Percentiles rank a stretch among this genome's conserved stretches.
Conservation (phyloP, 371 early-diverging fungal species). For the Zychaea mexicana region DNA sequence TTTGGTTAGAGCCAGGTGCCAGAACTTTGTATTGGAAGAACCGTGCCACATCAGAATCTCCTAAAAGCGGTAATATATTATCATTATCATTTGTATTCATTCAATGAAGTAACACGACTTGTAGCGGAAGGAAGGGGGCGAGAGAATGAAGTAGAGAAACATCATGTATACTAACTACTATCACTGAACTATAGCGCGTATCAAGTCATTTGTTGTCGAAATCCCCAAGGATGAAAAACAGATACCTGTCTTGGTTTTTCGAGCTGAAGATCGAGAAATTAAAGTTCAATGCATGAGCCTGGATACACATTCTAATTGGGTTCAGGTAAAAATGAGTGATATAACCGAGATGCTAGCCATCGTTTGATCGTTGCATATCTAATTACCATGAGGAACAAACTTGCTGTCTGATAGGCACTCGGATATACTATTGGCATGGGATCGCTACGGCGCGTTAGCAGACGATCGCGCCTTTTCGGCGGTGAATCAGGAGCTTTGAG, state of each 20-base stretch:
- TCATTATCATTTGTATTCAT: background rate
- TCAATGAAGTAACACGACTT: background rate
- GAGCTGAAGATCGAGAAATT: conserved; percentile 5
- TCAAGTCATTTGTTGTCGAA: conserved; percentile 12
- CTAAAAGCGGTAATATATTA: background rate
- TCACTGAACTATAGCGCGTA: background rate
- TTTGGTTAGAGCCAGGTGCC: conserved; percentile 11
- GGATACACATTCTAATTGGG: conserved; percentile 11
- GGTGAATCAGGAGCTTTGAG: background rate
- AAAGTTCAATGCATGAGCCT: conserved; percentile 15
- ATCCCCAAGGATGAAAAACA: background rate
- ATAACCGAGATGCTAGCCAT: no score
- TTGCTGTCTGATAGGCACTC: background rate
- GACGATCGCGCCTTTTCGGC: background rate
- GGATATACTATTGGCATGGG: background rate
- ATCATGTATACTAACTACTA: background rate
- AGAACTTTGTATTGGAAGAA: conserved; percentile 11
- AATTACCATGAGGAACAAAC: background rate
- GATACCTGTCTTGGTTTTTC: conserved; percentile 5
- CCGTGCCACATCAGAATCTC: background rate
- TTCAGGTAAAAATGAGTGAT: background rate
- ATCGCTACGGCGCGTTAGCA: background rate
- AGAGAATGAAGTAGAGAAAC: no score
- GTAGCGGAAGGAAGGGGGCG: no score
- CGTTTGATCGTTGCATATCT: no score